Evolutionary conservation across 2,329 filamentous ascomycete genomes (phyloP).

Genomic region (Cucurbitaria berberidis): DNA sequence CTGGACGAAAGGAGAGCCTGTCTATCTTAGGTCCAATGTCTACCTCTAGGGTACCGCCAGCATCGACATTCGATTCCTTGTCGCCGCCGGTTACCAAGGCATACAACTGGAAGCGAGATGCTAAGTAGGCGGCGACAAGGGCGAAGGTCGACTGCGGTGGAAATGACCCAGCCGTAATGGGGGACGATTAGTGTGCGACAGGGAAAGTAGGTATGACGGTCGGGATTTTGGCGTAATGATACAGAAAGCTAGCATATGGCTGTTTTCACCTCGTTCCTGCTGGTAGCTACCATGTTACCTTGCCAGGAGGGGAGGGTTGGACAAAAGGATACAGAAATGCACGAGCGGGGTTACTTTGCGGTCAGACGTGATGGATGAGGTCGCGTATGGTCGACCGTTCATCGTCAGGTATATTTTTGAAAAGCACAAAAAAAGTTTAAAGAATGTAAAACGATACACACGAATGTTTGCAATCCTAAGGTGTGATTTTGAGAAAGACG

Average conservation of each 20-base stretch:
- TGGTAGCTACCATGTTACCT: too few relatives aligned
- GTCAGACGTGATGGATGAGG: not conserved
- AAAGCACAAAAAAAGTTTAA: constrained; percentile 18
- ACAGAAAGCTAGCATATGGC: not conserved
- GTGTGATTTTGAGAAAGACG: not conserved
- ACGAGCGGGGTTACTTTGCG: not conserved
- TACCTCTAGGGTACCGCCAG: not conserved
- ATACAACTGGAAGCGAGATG: not conserved
- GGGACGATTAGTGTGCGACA: not conserved
- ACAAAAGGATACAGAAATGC: not conserved
- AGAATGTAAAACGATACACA: constrained; percentile 7
- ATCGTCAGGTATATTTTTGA: not conserved
- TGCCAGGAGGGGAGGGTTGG: not conserved
- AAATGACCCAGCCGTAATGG: not conserved
- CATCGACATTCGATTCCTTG: not conserved
- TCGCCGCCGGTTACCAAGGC: not conserved
- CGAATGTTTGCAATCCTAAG: not conserved
- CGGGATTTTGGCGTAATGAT: not conserved
- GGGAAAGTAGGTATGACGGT: not conserved
- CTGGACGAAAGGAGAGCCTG: not conserved
- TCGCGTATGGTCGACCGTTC: not conserved
- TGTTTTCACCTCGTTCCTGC: too few relatives aligned
- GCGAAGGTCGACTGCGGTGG: not conserved
- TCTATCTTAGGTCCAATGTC: not conserved
- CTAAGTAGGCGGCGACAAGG: not conserved